Conservation (phyloP, 441 rosid genomes). For the Erodium texanum region DNA sequence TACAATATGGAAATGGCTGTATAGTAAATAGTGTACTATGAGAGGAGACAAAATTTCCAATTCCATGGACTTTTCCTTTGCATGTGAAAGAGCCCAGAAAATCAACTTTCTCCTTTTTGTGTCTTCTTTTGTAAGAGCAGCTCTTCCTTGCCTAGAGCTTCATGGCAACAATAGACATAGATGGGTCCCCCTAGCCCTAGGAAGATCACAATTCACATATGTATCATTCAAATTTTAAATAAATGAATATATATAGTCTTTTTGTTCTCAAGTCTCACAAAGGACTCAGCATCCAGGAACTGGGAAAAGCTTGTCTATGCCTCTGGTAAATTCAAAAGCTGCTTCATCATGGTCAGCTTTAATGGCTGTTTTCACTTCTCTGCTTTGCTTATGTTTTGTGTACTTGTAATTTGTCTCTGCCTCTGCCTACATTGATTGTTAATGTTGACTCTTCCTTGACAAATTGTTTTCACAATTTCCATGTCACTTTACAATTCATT, state of each 20-base stretch:
- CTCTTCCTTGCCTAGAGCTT: background rate
- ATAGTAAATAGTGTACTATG: background rate
- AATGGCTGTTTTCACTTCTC: background rate
- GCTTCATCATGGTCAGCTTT: background rate
- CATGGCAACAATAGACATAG: background rate
- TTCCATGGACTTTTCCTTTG: background rate
- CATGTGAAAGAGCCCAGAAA: conserved; percentile 3
- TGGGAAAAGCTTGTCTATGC: background rate
- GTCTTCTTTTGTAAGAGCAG: background rate
- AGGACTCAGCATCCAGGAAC: background rate
- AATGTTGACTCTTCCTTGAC: too few relatives aligned
- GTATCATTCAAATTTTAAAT: too few relatives aligned
- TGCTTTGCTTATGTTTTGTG: background rate
- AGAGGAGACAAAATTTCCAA: background rate
- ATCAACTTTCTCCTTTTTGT: conserved; percentile 1
- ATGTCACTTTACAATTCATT: background rate
- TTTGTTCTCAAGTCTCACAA: background rate
- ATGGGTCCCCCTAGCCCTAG: background rate
- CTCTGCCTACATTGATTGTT: too few relatives aligned
- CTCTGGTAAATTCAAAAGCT: background rate
- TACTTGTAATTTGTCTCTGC: background rate
- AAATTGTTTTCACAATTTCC: background rate
- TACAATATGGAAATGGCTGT: background rate
- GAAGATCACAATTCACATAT: background rate
- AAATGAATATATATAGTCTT: background rate